A percentile compares a stretch with the other conserved stretches of the same genome.
phyloP scores from a whole-genome alignment of 768 basidiomycete species.

The Mycena polygramma region DNA sequence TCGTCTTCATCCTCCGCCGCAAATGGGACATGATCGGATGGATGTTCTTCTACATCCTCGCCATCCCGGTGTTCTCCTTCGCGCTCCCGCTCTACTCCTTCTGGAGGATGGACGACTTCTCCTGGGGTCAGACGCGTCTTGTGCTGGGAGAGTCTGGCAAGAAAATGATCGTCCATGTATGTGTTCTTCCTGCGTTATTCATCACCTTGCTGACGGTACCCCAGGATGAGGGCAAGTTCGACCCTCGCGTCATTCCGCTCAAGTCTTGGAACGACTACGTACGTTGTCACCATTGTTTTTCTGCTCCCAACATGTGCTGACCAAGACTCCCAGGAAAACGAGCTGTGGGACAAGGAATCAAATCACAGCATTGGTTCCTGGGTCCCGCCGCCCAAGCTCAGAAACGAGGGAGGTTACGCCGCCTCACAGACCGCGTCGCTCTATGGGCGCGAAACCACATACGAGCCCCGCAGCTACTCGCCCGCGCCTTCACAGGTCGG shows the following conservation, averaged over 20 bases:
- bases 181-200: slow-evolving; percentile 44
- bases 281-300: slow-evolving; percentile 44
- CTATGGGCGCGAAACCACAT: slow-evolving; percentile 90
- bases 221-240: slow-evolving; percentile 98
- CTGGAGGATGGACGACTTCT: slow-evolving; percentile 99
- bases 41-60: slow-evolving; percentile 96
- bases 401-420: slow-evolving; percentile 75
- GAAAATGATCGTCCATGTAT: slow-evolving; percentile 93
- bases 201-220: slow-evolving; percentile 19
- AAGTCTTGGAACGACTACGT: slow-evolving; percentile 98
- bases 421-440: slow-evolving; percentile 85
- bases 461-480: slow-evolving; percentile 82
- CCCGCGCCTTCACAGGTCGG: slow-evolving; percentile 80
- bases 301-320: slow-evolving; percentile 2
- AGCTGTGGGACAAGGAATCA: slow-evolving; percentile 97
- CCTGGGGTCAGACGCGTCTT: slow-evolving; percentile 93
- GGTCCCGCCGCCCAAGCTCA: slow-evolving; percentile 82
- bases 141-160: slow-evolving; percentile 96
- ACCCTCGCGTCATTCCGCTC: slow-evolving; percentile 91
- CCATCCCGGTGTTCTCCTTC: slow-evolving; percentile 94
- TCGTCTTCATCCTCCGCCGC: slow-evolving; percentile 91
- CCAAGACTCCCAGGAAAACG: slow-evolving; percentile 76
- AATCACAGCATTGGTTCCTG: slow-evolving; percentile 96
- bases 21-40: slow-evolving; percentile 99
- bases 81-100: slow-evolving; percentile 94